Conservation (phyloP, 805 yeast species). For the Lipomyces anomalus region DNA sequence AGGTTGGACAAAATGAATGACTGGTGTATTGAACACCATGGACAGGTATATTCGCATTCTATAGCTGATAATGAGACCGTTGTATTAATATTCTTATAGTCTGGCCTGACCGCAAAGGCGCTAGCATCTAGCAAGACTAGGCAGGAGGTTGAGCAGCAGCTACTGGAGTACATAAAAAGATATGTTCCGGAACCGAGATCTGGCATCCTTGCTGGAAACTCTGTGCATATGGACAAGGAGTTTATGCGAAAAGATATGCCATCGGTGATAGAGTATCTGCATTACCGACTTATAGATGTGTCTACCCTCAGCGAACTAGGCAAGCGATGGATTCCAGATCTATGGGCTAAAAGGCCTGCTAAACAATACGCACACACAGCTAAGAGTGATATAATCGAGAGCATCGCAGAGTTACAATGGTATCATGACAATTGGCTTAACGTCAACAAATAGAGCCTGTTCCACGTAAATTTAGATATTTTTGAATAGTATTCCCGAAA, state of each 20-base stretch:
- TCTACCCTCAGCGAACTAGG: slow-evolving; percentile 80
- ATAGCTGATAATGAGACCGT: background rate
- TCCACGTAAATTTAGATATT: too few relatives aligned
- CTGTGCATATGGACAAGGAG: slow-evolving; percentile 84
- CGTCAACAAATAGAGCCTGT: too few relatives aligned
- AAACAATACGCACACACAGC: slow-evolving; percentile 82
- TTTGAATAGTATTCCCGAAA: background rate
- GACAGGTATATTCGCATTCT: too few relatives aligned
- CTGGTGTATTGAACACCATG: slow-evolving; percentile 86
- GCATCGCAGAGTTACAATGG: slow-evolving; percentile 78
- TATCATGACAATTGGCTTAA: slow-evolving; percentile 58
- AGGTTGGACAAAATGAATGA: slow-evolving; percentile 69
- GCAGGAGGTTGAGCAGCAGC: slow-evolving; percentile 57
- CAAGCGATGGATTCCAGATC: slow-evolving; percentile 62
- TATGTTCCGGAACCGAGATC: slow-evolving; percentile 47
- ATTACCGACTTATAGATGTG: slow-evolving; percentile 84
- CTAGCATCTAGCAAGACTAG: slow-evolving; percentile 49
- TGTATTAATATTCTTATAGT: slow-evolving; percentile 17
- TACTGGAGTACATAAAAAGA: slow-evolving; percentile 54
- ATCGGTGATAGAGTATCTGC: slow-evolving; percentile 47
- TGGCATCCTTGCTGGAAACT: slow-evolving; percentile 84
- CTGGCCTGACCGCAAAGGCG: slow-evolving; percentile 73
- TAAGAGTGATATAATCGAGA: slow-evolving; percentile 76
- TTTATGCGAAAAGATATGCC: slow-evolving; percentile 86
- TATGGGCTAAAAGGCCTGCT: slow-evolving; percentile 52